These are phyloP conservation scores for Calvatia gigantea DNA, from an alignment of 768 basidiomycete species.

Conservation along the genomic window DNA sequence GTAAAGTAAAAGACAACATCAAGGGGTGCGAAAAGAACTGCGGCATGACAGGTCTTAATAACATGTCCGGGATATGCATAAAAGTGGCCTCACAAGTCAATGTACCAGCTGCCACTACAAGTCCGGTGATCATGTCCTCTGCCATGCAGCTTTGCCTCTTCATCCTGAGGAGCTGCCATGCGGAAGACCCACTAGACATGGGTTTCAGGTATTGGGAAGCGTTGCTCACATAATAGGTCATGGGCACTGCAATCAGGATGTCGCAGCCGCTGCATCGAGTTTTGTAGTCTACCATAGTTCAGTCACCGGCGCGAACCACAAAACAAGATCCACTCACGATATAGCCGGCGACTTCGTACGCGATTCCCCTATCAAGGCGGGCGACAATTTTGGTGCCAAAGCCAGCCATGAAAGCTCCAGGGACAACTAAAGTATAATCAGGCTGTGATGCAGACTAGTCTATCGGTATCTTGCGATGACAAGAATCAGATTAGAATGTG, in stretches of 20 bases:
- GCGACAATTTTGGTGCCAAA: background rate
- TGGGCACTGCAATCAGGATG: background rate
- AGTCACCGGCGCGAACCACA: background rate
- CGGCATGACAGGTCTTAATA: background rate
- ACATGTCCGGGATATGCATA: background rate
- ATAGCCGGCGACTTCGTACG: background rate
- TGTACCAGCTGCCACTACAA: conserved; percentile 3
- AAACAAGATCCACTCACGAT: background rate
- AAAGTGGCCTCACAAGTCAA: background rate
- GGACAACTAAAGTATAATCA: background rate
- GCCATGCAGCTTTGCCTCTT: background rate
- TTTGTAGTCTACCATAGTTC: background rate
- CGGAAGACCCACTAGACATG: background rate
- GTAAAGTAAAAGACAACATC: conserved; percentile 11
- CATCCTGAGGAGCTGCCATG: background rate
- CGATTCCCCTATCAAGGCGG: background rate
- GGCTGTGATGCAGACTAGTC: conserved; percentile 89
- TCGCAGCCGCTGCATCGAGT: background rate
- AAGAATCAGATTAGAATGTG: background rate
- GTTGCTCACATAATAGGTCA: background rate
- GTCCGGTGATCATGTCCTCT: background rate
- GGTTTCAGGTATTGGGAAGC: no score
- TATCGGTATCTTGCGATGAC: conserved; percentile 91
- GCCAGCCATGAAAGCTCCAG: background rate
- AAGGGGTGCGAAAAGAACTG: background rate